phyloP scores from a whole-genome alignment of 2,329 filamentous ascomycete genomes.

The Microthyrium microscopicum region DNA sequence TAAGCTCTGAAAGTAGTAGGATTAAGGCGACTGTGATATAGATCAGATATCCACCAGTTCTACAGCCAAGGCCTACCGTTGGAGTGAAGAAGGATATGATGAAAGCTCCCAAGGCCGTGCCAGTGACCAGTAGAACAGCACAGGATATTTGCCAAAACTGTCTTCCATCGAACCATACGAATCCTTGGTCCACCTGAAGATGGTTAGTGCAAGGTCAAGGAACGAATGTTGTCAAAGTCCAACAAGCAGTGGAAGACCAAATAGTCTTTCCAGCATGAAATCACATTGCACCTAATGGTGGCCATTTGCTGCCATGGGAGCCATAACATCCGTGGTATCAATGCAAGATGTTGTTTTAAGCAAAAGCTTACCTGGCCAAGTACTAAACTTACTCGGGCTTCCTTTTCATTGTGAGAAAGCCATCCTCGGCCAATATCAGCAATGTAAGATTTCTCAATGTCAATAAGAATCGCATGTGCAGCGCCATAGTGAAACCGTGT shows the following conservation, averaged over 20 bases:
- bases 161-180: conserved; percentile 8
- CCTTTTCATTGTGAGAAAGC: conserved; percentile 5
- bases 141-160: conserved; percentile 7
- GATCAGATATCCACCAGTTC: conserved; percentile 7
- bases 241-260: too few relatives aligned
- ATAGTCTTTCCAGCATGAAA: too few relatives aligned
- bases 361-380: too few relatives aligned
- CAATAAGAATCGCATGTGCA: conserved; percentile 7
- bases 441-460: conserved; percentile 8
- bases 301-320: too few relatives aligned
- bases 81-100: conserved; percentile 8
- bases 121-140: conserved; percentile 4
- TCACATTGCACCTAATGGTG: too few relatives aligned
- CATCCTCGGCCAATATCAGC: conserved; percentile 7
- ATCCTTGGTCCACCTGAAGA: conserved; percentile 3
- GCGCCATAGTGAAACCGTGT: conserved; percentile 8
- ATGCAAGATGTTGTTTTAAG: too few relatives aligned
- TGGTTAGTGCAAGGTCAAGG: too few relatives aligned
- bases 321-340: too few relatives aligned
- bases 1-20: conserved; percentile 6
- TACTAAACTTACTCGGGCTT: conserved; percentile 6
- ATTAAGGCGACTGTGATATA: conserved; percentile 1
- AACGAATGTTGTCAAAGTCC: too few relatives aligned
- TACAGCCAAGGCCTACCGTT: conserved; percentile 7
- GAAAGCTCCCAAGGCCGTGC: conserved; percentile 5